A percentile compares a stretch with the other conserved stretches of the same genome.
Evolutionary conservation across 164 flowering plant genomes (phyloP).

Genomic region (Umbellularia californica): DNA sequence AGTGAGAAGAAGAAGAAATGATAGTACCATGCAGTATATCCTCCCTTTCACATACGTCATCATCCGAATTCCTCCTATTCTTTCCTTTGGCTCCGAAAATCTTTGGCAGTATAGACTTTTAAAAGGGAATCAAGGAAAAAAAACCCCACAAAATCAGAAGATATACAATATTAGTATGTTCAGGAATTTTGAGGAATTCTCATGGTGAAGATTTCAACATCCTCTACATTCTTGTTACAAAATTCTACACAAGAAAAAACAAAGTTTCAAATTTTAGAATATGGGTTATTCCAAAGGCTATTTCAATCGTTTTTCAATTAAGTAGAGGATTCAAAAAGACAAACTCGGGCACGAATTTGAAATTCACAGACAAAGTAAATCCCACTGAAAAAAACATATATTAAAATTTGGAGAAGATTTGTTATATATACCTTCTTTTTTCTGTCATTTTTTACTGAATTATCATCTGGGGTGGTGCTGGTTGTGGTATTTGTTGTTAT

Average conservation of each 20-base stretch:
- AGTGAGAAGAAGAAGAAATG: too few relatives aligned
- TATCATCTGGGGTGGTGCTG: constrained; percentile 18
- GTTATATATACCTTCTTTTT: constrained; percentile 50
- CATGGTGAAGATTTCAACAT: too few relatives aligned
- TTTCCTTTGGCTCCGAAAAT: constrained; percentile 48
- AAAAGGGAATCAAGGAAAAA: background rate
- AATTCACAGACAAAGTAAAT: too few relatives aligned
- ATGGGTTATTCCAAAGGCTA: background rate
- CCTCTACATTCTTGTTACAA: too few relatives aligned
- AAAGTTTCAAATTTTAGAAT: too few relatives aligned
- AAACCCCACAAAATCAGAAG: background rate
- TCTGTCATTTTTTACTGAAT: constrained; percentile 45
- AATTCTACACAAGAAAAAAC: too few relatives aligned
- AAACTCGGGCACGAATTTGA: too few relatives aligned
- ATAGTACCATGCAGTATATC: constrained; percentile 18
- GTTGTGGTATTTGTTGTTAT: background rate
- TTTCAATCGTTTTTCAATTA: background rate
- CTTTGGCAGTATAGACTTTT: constrained; percentile 59
- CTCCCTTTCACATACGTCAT: constrained; percentile 24
- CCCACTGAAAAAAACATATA: background rate
- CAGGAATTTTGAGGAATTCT: background rate
- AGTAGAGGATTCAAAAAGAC: too few relatives aligned
- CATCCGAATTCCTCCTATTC: constrained; percentile 31
- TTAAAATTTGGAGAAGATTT: background rate
- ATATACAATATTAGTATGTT: too few relatives aligned